These are phyloP conservation scores for Alternaria rosae DNA, from an alignment of 2,329 filamentous ascomycete genomes.

Conservation along the genomic window DNA sequence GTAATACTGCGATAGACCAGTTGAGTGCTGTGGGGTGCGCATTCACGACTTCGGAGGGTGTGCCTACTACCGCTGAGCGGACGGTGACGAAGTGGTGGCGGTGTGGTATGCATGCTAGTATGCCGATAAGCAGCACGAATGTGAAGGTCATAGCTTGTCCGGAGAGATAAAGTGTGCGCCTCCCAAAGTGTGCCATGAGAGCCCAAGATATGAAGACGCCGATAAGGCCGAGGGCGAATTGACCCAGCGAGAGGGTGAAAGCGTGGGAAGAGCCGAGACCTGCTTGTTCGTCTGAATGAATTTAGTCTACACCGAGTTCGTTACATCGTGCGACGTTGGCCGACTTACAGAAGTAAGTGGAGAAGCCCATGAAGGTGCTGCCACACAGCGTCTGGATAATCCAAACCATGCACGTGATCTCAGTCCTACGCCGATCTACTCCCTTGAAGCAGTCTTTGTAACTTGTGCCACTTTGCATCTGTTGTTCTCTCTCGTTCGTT, in stretches of 20 bases:
- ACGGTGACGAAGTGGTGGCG: background rate
- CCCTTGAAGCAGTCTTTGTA: conserved; percentile 86
- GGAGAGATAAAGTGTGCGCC: conserved; percentile 75
- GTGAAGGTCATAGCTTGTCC: conserved; percentile 61
- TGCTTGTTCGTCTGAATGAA: conserved; percentile 22
- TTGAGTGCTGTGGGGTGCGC: background rate
- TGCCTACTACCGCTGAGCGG: background rate
- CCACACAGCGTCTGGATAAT: conserved; percentile 50
- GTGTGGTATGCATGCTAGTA: conserved; percentile 52
- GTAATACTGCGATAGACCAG: conserved; percentile 16
- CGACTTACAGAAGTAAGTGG: conserved; percentile 52
- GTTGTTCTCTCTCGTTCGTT: conserved; percentile 77
- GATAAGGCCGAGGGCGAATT: conserved; percentile 34
- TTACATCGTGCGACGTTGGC: accelerated
- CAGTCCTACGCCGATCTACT: conserved; percentile 77
- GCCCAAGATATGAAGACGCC: conserved; percentile 78
- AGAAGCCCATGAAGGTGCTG: conserved; percentile 31
- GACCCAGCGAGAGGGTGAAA: conserved; percentile 10
- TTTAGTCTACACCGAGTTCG: background rate
- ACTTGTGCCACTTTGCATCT: conserved; percentile 68
- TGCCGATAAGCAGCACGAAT: conserved; percentile 71
- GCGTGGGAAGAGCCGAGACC: conserved; percentile 14
- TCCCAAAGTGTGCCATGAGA: conserved; percentile 78
- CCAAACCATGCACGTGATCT: conserved; percentile 64
- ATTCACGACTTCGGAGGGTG: background rate